phyloP scores from a whole-genome alignment of 352 stramenopile species.

The Phytopythium cucurbitacearum region DNA sequence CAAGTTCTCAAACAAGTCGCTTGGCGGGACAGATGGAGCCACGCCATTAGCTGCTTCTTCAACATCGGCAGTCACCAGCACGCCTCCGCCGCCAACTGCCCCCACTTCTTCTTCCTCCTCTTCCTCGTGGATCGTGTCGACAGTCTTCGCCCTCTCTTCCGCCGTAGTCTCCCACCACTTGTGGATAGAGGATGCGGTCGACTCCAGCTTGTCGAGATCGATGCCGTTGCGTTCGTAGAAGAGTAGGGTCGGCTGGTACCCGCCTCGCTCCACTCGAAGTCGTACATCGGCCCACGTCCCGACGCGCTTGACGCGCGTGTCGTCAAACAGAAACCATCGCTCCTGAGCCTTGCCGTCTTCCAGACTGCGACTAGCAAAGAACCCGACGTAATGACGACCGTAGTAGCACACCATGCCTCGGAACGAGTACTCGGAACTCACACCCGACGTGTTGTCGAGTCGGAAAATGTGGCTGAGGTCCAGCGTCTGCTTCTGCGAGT shows the following conservation, averaged over 20 bases:
- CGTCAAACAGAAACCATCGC: constrained; percentile 81
- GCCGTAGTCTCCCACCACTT: constrained; percentile 67
- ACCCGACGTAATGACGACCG: constrained; percentile 79
- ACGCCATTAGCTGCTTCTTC: background rate
- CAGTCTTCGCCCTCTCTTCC: constrained; percentile 16
- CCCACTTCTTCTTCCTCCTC: constrained; percentile 9
- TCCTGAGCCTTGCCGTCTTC: constrained; percentile 48
- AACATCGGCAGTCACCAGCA: constrained; percentile 1
- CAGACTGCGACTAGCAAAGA: constrained; percentile 70
- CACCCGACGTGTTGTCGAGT: constrained; percentile 30
- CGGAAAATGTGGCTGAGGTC: constrained; percentile 70
- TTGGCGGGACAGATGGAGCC: background rate
- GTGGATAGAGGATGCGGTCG: constrained; percentile 65
- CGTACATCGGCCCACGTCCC: constrained; percentile 72
- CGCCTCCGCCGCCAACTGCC: constrained; percentile 8
- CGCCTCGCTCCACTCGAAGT: constrained; percentile 63
- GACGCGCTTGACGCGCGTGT: constrained; percentile 75
- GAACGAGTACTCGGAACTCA: constrained; percentile 56
- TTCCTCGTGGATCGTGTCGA: constrained; percentile 11
- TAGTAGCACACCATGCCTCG: constrained; percentile 86
- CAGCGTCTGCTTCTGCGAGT: constrained; percentile 48
- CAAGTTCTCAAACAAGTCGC: constrained; percentile 5
- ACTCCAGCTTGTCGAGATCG: constrained; percentile 52
- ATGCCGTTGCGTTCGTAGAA: constrained; percentile 81
- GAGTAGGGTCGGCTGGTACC: constrained; percentile 78